phyloP scores from a whole-genome alignment of 805 yeast species.

The Candida coleopterorum region DNA sequence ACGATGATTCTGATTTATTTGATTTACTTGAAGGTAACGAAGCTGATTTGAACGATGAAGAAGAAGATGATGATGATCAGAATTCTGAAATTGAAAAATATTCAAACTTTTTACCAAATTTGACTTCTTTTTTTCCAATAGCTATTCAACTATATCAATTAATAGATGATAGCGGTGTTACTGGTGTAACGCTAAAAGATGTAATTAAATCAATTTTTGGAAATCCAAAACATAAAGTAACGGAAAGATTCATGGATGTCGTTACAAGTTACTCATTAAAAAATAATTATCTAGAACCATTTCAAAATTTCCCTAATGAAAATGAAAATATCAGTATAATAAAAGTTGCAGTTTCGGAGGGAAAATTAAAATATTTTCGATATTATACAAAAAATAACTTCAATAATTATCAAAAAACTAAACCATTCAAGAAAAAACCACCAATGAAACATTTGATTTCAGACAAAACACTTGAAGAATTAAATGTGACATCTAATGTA shows the following conservation, averaged over 20 bases:
- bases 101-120: constrained; percentile 20
- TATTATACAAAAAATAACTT: constrained; percentile 31
- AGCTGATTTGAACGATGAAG: constrained; percentile 18
- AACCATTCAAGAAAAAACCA: constrained; percentile 5
- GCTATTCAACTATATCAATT: constrained; percentile 58
- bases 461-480: constrained; percentile 1
- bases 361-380: constrained; percentile 68
- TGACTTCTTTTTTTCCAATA: constrained; percentile 58
- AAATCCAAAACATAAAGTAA: constrained; percentile 44
- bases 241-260: constrained; percentile 47
- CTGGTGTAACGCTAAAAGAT: constrained; percentile 60
- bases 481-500: constrained; percentile 1
- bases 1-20: constrained; percentile 35
- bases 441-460: neutral
- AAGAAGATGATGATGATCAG: constrained; percentile 18
- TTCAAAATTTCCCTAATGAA: constrained; percentile 23
- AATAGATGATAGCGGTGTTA: constrained; percentile 33
- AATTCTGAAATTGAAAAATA: constrained; percentile 19
- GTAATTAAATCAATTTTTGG: constrained; percentile 52
- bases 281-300: constrained; percentile 19
- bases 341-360: constrained; percentile 66
- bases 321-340: constrained; percentile 36
- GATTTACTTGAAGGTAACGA: constrained; percentile 6
- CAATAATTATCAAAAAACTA: constrained; percentile 3
- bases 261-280: constrained; percentile 38